Percentiles rank a stretch among this genome's conserved stretches.
Evolutionary conservation across 139 green algal genomes (phyloP).

Genomic region (Picochlorum costavermella): DNA sequence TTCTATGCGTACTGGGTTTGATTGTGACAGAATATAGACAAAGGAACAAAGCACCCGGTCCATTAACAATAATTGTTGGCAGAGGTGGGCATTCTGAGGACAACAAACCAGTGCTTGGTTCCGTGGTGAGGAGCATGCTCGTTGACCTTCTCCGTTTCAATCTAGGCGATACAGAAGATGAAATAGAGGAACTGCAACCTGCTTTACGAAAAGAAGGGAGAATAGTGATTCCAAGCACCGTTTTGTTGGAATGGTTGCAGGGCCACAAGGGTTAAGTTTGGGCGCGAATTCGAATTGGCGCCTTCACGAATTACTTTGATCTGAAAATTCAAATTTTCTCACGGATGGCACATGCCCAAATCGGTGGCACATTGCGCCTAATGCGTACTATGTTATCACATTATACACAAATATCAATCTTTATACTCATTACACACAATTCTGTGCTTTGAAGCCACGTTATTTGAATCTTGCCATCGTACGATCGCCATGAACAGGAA

Average conservation of each 20-base stretch:
- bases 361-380: too few species aligned
- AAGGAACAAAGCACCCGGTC: not conserved
- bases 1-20: constrained; percentile 35
- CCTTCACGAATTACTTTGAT: not conserved
- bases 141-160: constrained; percentile 8
- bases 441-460: too few species aligned
- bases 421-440: too few species aligned
- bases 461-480: too few species aligned
- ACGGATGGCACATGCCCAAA: too few species aligned
- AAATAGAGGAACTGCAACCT: not conserved
- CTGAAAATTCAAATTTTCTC: too few species aligned
- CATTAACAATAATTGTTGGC: constrained; percentile 23
- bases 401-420: too few species aligned
- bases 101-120: constrained; percentile 13
- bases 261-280: not conserved
- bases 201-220: constrained; percentile 13
- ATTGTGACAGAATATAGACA: constrained; percentile 19
- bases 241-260: constrained; percentile 6
- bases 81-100: constrained; percentile 7
- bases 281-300: not conserved
- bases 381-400: too few species aligned
- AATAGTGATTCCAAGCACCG: constrained; percentile 13
- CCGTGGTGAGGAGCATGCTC: constrained; percentile 12
- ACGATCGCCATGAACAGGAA: too few species aligned
- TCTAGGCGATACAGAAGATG: not conserved